Evolutionary conservation across 148 eudicot species (phyloP).

Genomic region (Rhododendron ferrugineum): DNA sequence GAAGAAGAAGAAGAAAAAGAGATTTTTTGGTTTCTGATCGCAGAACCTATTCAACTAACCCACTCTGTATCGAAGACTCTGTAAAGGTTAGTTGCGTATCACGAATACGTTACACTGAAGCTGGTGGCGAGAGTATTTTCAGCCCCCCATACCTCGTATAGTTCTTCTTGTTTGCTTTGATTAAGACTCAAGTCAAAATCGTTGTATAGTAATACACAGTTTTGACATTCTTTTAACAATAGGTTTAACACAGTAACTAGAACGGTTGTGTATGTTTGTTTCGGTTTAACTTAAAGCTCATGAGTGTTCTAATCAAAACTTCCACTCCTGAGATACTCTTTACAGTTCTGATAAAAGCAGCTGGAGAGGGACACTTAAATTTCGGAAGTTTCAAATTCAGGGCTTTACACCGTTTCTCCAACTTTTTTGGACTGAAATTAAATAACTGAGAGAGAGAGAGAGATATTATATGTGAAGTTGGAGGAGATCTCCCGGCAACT

Average conservation of each 20-base stretch:
- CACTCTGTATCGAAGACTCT: neutral
- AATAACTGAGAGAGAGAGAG: too few relatives aligned
- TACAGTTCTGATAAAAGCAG: neutral
- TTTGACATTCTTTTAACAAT: neutral
- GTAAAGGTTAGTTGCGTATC: neutral
- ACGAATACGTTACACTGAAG: neutral
- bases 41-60: neutral
- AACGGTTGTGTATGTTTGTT: neutral
- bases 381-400: neutral
- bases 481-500: neutral
- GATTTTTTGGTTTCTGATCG: constrained; percentile 34
- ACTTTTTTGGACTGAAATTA: neutral
- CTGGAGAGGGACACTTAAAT: neutral
- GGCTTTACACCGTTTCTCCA: neutral
- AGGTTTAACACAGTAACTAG: neutral
- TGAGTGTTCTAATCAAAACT: neutral
- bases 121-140: constrained; percentile 21
- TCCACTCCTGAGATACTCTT: neutral
- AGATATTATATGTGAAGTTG: too few relatives aligned
- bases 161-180: neutral
- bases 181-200: neutral
- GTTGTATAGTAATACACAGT: neutral
- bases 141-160: constrained; percentile 8
- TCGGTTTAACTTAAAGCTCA: neutral
- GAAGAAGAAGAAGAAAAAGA: constrained; percentile 93